Evolutionary conservation across 345 rosid species (phyloP), one percentile per base, ranked within the genome.

Genomic region (Citrus maxima): DNA sequence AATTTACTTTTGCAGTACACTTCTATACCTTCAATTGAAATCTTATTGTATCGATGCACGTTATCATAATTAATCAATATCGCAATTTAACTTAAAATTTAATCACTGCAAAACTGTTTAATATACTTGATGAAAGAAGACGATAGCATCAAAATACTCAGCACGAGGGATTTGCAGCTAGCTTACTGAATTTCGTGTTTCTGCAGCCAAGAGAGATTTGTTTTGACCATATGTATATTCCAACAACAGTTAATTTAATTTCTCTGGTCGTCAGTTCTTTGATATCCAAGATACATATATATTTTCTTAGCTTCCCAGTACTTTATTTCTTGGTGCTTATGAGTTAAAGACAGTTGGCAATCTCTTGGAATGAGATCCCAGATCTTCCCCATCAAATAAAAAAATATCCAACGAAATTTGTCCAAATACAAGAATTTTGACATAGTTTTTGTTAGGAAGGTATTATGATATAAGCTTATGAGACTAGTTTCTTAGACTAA

Each of bases 161-260:
- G 38, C 54, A 49, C 14, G 3, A 21, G 67, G n/a, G 71, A 83
- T 67, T 61, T 74, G 56, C 24, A 54, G 77, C 58, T 12, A 71
- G 77, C 65, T 71, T 65, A 61, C 68, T 60, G 62, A 55, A 35
- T 25, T 79, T 56, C 32, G 5, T 67, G 38, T 46, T 58, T 38
- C 34, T 66, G 2, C 35, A 4, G 66, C 46, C 38, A 70, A 78
- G 18, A 49, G 18, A 72, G 76, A 72, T 51, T 49, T 60, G 71
- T 25, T 78, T 58, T 42, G 49, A 42, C 49, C 49, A 12, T 12
- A 12, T 42, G 49, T 10, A 42, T 35, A 8, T 73, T 37, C 3
- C n/a, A 35, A 73, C 66, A 70, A 14, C 55, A 34, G 13, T 22
- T 30, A 19, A 34, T 19, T 6, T 35, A 24, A 24, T 74, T 74